Evolutionary conservation across 2,329 filamentous ascomycete species (phyloP).

Genomic region (Fusarium pseudonygamai): DNA sequence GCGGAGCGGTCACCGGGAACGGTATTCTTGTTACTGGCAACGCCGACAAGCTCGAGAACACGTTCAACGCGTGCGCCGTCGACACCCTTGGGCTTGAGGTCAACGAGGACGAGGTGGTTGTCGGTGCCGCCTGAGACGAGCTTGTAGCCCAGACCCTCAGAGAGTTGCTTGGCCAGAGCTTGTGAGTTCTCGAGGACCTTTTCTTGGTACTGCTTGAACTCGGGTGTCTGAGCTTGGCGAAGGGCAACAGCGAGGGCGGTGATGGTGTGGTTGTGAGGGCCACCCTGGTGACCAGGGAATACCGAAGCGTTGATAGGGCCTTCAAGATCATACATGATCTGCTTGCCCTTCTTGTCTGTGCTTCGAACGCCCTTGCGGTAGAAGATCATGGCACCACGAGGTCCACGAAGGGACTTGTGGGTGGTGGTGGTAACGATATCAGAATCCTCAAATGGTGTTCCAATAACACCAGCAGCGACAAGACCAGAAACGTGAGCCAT

Average conservation of each 20-base stretch:
- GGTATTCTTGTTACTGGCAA: constrained; percentile 97
- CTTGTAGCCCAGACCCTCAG: constrained; percentile 77
- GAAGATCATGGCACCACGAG: constrained; percentile 97
- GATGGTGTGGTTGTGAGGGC: constrained; percentile 98
- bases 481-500: constrained; percentile 97
- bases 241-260: constrained; percentile 91
- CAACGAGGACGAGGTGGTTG: constrained; percentile 91
- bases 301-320: constrained; percentile 92
- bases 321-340: constrained; percentile 83
- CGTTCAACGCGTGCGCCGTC: constrained; percentile 90
- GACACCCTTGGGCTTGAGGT: constrained; percentile 84
- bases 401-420: constrained; percentile 94
- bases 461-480: constrained; percentile 87
- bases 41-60: constrained; percentile 86
- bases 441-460: constrained; percentile 84
- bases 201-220: constrained; percentile 90
- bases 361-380: constrained; percentile 89
- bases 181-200: constrained; percentile 88
- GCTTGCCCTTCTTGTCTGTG: constrained; percentile 82
- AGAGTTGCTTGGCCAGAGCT: constrained; percentile 75
- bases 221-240: constrained; percentile 85
- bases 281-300: constrained; percentile 96
- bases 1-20: constrained; percentile 93
- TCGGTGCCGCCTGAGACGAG: constrained; percentile 93
- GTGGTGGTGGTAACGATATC: constrained; percentile 98